Base-by-base conservation (phyloP, 148 eudicot species). In the Chenopodium formosanum region DNA sequence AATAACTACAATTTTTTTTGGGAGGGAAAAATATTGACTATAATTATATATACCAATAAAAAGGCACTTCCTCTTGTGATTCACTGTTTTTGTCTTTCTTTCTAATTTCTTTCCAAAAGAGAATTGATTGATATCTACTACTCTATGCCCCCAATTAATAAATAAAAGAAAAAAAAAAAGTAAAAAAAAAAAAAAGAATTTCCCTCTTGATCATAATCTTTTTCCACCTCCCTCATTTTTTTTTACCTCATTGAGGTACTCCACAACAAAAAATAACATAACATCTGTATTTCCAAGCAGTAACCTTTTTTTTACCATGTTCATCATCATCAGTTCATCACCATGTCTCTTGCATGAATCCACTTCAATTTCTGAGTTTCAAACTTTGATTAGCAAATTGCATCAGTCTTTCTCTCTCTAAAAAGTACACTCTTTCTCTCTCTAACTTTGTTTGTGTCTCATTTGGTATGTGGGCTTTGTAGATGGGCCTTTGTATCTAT, bases 321-420 rank as follows among this genome's bases (percentile, higher is more conserved):
- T 76, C 76, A 74, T 79, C 71, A 56, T 75, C 66, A 68, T 86
- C 86, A 77, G 75, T 72, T 79, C 63, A 56, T 69, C 66, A 68
- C 83, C 86, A 74, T 78, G 76, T 79, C 62, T 78, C 70, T 17
- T 78, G 73, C 86, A 83, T 86, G 88, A 78, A 63, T 69, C 84
- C 77, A 76, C 80, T 65, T 79, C 80, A 60, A 66, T 81, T 74
- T 23, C 37, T 31, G n/a, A 37, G 44, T 37, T 65, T 74, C 65
- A 34, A 68, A 84, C 70, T 6, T 71, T 80, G 62, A 72, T 76
- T 73, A 60, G 77, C 56, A 77, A 34, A 31, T 34, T 37, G 44
- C 63, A 44, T 66, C 52, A 71, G 63, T 44, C 81, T 72, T 62
- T 73, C 82, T 63, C 79, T 67, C 70, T 58, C 72, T 32, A 60